Evolutionary conservation across 1,284 basidiomycete genomes (phyloP).

Genomic region (Cryptococcus hybrid): DNA sequence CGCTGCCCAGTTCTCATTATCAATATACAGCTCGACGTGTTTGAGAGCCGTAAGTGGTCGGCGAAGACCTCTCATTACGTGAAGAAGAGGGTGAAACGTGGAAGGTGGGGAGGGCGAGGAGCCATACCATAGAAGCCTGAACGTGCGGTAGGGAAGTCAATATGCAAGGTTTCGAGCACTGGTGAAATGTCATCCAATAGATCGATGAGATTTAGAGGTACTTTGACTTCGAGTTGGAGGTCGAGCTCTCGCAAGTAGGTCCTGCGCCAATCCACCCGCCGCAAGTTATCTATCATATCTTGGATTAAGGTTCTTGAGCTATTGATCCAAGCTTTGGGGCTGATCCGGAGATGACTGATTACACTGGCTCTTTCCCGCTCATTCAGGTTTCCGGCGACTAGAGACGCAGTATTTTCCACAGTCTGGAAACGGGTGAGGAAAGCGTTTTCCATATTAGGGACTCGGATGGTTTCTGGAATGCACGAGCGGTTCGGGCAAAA

Average conservation of each 20-base stretch:
- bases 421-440: background rate
- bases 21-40: background rate
- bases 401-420: no score
- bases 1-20: background rate
- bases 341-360: background rate
- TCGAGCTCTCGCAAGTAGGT: background rate
- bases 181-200: background rate
- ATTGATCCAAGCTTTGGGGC: background rate
- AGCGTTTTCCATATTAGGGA: constrained; percentile 2
- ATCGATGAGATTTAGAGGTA: background rate
- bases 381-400: no score
- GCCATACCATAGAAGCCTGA: background rate
- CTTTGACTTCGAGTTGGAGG: background rate
- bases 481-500: background rate
- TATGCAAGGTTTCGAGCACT: background rate
- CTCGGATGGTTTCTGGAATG: constrained; percentile 4
- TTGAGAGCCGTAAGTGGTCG: background rate
- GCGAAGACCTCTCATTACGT: background rate
- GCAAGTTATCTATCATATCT: background rate
- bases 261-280: background rate
- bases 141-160: background rate
- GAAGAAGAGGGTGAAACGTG: background rate
- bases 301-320: background rate
- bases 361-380: background rate
- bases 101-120: background rate